These are phyloP conservation scores for Hypoxylon sp. DNA, from an alignment of 2,329 filamentous ascomycete genomes.

Conservation along the genomic window DNA sequence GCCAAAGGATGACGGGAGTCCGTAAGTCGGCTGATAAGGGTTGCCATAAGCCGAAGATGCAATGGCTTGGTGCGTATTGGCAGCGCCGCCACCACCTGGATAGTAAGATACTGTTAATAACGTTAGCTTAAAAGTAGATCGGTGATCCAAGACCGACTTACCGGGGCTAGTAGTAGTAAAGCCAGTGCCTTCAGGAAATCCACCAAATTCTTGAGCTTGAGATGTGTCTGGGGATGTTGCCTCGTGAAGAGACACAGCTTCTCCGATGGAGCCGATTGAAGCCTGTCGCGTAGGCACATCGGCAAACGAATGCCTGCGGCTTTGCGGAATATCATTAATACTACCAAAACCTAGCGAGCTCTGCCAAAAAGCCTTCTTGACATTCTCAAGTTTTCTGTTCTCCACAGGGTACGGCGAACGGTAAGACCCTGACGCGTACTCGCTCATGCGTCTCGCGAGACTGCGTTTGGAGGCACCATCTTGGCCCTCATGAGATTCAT, in stretches of 20 bases:
- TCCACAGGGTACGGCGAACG: conserved; percentile 68
- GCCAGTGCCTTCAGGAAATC: conserved; percentile 58
- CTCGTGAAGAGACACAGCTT: conserved; percentile 65
- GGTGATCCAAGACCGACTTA: conserved; percentile 53
- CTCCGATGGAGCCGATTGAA: conserved; percentile 73
- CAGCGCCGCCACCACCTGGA: conserved; percentile 52
- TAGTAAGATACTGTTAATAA: conserved; percentile 58
- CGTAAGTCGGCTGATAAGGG: conserved; percentile 65
- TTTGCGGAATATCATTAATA: conserved; percentile 75
- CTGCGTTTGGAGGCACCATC: conserved; percentile 63
- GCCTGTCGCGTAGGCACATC: conserved; percentile 75
- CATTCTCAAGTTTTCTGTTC: conserved; percentile 73
- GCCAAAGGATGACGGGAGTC: conserved; percentile 61
- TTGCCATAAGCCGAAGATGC: conserved; percentile 57
- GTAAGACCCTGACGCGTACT: conserved; percentile 64
- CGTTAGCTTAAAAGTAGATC: conserved; percentile 47
- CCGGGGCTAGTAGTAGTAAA: conserved; percentile 59
- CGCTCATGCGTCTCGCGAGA: conserved; percentile 69
- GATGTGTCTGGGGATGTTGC: conserved; percentile 61
- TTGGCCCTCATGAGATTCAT: conserved; percentile 71
- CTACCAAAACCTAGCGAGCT: conserved; percentile 77
- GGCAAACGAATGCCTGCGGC: conserved; percentile 84
- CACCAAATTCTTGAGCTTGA: conserved; percentile 61
- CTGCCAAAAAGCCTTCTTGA: conserved; percentile 80
- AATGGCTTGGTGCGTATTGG: conserved; percentile 56